phyloP scores from a whole-genome alignment of 257 asterid species.

The Ophiorrhiza pumila region DNA sequence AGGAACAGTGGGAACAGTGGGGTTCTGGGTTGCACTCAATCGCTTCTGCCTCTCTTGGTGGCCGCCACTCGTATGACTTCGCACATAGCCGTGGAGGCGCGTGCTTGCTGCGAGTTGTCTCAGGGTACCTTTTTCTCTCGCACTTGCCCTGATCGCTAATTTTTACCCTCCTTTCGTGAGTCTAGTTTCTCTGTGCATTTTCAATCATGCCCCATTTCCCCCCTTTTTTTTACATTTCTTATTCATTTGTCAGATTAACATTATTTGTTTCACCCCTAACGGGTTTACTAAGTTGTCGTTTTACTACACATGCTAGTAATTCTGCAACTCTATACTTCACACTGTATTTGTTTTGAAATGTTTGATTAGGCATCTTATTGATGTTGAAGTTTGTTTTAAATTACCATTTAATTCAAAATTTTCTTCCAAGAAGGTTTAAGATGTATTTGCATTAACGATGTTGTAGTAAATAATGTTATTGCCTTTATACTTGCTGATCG shows the following conservation, averaged over 20 bases:
- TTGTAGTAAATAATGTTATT: not conserved
- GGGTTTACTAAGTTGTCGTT: not conserved
- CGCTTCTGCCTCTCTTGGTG: conserved; percentile 32
- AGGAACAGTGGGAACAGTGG: conserved; percentile 34
- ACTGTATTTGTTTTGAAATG: not conserved
- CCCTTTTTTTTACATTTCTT: not conserved
- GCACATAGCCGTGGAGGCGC: conserved; percentile 28
- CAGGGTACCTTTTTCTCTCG: conserved; percentile 42
- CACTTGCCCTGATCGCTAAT: conserved; percentile 39
- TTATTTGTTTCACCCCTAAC: not conserved
- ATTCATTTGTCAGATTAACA: not conserved
- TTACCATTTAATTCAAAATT: not conserved
- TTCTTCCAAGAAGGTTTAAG: not conserved
- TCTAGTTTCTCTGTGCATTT: conserved; percentile 5
- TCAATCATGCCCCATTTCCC: not conserved
- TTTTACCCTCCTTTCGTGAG: conserved; percentile 7
- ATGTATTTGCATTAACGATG: not conserved
- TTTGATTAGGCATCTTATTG: not conserved
- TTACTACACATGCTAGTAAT: not conserved
- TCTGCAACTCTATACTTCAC: not conserved
- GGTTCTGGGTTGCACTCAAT: conserved; percentile 31
- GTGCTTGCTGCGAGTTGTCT: conserved; percentile 36
- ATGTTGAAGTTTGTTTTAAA: not conserved
- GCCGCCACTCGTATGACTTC: conserved; percentile 35
- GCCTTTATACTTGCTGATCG: no score